Percentiles rank a stretch among this genome's conserved stretches.
These are phyloP conservation scores for Fraxinus albicans DNA, from an alignment of 305 asterid species.

Conservation along the genomic window DNA sequence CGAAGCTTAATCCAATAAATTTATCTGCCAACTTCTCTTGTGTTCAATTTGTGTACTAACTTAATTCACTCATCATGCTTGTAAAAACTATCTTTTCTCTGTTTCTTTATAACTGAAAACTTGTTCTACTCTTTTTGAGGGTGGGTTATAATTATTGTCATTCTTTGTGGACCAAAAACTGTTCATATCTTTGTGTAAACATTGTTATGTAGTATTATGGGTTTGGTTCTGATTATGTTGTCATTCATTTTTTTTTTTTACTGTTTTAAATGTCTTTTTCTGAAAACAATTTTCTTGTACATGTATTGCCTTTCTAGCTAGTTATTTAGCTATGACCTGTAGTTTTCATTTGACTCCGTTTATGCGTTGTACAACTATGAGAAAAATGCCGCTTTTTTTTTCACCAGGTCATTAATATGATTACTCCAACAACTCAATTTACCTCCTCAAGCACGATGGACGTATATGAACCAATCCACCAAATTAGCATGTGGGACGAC, in stretches of 20 bases:
- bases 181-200: background rate
- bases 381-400: background rate
- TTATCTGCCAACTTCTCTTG: background rate
- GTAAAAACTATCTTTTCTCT: too few relatives aligned
- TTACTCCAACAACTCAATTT: constrained; percentile 67
- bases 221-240: background rate
- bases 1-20: background rate
- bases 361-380: background rate
- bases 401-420: constrained; percentile 44
- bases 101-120: background rate
- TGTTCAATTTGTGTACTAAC: background rate
- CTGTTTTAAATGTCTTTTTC: background rate
- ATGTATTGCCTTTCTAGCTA: background rate
- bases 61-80: too few relatives aligned
- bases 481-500: constrained; percentile 84
- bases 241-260: background rate
- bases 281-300: background rate
- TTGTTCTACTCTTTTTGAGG: background rate
- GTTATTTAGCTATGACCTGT: background rate
- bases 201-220: background rate
- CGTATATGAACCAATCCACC: constrained; percentile 67
- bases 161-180: background rate
- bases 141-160: background rate
- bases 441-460: constrained; percentile 73
- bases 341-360: background rate